Evolutionary conservation across 179 eudicot species (phyloP), one percentile per base, ranked within the genome.

Genomic region (Patellifolia procumbens): DNA sequence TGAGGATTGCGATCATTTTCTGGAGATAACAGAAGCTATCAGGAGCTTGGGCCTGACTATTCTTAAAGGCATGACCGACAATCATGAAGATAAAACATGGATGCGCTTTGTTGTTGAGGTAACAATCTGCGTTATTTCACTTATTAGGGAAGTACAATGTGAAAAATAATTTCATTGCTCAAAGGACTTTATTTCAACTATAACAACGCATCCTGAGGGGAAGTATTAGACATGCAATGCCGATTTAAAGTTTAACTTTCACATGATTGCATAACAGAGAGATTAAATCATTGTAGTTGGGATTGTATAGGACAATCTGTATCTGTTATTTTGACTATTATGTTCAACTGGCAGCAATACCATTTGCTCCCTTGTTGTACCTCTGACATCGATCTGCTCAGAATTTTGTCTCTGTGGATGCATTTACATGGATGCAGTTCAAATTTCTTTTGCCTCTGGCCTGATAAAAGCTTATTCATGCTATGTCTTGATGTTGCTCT

Each of bases 41-140:
- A 87, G 88, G 84, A 82, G 89, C 83, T 79, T 92, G 86, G 97
- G 96, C 74, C 78, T 94, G 77, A 84, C 86, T 22, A 85, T 94
- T 80, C 82, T 92, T 77, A 92, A 92, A 91, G 96, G 98, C 56
- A 78, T 83, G 72, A 86, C 94, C 6, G 92, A 91, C 70, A 81
- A 74, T 77, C 90, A 82, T 72, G 96, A 88, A 24, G 85, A 89
- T 56, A 91, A 88, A 76, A 91, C 85, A 8, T 85, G 96, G 92
- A 89, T 92, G 86, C 83, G 87, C 73, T 94, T 91, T 78, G 85
- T 94, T 37, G 92, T 92, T 67, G 98, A 94, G 98, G 98, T 94
- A 86, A 74, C n/a, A n/a, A n/a, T n/a, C n/a, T n/a, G n/a, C n/a
- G n/a, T n/a, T n/a, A n/a, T 48, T 45, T 4, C 8, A n/a, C n/a